Percentiles rank a stretch among this genome's conserved stretches.
Evolutionary conservation across 2,329 filamentous ascomycete genomes (phyloP).

Genomic region (Phialophora macrospora): DNA sequence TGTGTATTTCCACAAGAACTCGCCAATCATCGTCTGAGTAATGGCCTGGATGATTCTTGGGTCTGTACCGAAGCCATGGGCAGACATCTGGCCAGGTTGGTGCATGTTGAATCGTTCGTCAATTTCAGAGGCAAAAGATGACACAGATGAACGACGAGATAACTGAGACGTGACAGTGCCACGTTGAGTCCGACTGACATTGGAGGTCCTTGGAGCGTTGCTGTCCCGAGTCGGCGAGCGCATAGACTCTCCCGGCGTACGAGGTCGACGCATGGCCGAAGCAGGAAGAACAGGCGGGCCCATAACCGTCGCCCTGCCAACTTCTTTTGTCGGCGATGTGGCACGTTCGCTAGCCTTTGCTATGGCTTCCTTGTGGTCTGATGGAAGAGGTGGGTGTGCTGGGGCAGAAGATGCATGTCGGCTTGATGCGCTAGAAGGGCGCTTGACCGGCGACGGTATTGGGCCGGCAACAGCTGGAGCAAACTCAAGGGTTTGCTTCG

Average conservation of each 20-base stretch:
- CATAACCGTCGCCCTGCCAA: constrained; percentile 59
- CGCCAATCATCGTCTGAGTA: constrained; percentile 99
- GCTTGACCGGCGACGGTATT: constrained; percentile 48
- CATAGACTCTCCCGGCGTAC: constrained; percentile 63
- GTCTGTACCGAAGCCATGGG: constrained; percentile 75
- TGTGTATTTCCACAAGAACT: constrained; percentile 99
- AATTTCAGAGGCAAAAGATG: constrained; percentile 92
- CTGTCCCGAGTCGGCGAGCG: constrained; percentile 57
- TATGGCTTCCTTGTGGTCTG: constrained; percentile 82
- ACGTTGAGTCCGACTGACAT: constrained; percentile 39
- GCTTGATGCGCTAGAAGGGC: constrained; percentile 77
- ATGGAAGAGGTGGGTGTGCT: constrained; percentile 71
- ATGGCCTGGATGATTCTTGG: constrained; percentile 99
- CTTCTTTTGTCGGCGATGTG: constrained; percentile 44
- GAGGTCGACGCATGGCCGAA: constrained; percentile 70
- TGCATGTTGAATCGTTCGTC: constrained; percentile 87
- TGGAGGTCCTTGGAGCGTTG: constrained; percentile 61
- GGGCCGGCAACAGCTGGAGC: neutral
- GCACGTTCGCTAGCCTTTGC: constrained; percentile 72
- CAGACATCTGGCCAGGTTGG: constrained; percentile 59
- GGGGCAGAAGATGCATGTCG: constrained; percentile 56
- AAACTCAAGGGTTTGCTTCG: constrained; percentile 6
- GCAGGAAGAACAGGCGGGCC: constrained; percentile 83
- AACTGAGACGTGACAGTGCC: constrained; percentile 47
- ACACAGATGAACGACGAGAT: constrained; percentile 81